These are phyloP conservation scores for Cladophialophora psammophila DNA, from an alignment of 2,329 filamentous ascomycete genomes.

Conservation along the genomic window DNA sequence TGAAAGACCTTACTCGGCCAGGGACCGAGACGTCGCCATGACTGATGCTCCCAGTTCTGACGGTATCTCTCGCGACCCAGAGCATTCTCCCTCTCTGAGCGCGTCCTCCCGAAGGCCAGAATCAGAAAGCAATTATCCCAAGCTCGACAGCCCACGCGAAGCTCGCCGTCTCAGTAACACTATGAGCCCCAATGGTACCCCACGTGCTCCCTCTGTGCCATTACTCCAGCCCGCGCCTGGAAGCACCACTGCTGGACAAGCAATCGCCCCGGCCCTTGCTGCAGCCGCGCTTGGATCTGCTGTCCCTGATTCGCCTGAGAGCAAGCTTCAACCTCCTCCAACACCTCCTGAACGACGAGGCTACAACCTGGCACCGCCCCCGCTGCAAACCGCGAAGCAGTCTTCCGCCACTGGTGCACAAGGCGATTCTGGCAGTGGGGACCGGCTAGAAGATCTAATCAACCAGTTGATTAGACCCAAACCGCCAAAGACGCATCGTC, in stretches of 20 bases:
- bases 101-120: constrained; percentile 31
- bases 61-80: constrained; percentile 31
- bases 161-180: constrained; percentile 35
- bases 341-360: constrained; percentile 34
- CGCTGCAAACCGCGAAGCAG: constrained; percentile 27
- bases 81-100: constrained; percentile 35
- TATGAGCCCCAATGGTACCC: constrained; percentile 34
- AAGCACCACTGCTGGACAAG: constrained; percentile 14
- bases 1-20: constrained; percentile 32
- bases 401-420: constrained; percentile 22
- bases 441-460: constrained; percentile 41
- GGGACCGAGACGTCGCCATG: constrained; percentile 39
- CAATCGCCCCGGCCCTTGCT: constrained; percentile 19
- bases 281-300: constrained; percentile 22
- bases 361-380: constrained; percentile 39
- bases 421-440: constrained; percentile 31
- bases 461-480: constrained; percentile 41
- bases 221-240: constrained; percentile 25
- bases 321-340: constrained; percentile 28
- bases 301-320: constrained; percentile 28
- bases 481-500: constrained; percentile 39
- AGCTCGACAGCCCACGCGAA: constrained; percentile 32
- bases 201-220: constrained; percentile 31
- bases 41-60: constrained; percentile 37
- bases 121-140: constrained; percentile 33